phyloP scores from a whole-genome alignment of 2,329 filamentous ascomycete genomes.

The Polytolypa hystricis region DNA sequence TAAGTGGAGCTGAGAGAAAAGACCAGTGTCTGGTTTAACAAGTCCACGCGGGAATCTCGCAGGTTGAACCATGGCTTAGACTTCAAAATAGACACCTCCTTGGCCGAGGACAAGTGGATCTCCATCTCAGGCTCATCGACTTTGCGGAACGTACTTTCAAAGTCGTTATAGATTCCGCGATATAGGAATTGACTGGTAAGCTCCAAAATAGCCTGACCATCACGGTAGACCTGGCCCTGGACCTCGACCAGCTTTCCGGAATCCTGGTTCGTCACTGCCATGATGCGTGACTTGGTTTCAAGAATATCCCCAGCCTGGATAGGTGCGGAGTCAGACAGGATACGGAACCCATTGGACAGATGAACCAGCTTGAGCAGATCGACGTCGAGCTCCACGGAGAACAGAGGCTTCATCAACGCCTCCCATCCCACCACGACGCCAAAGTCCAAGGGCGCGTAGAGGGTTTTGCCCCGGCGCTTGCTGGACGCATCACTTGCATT shows the following conservation, averaged over 20 bases:
- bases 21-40: too few relatives aligned
- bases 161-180: too few relatives aligned
- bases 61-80: too few relatives aligned
- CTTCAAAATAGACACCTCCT: too few relatives aligned
- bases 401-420: constrained; percentile 7
- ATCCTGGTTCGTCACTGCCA: constrained; percentile 4
- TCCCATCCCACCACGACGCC: constrained; percentile 9
- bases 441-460: constrained; percentile 38
- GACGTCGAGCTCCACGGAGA: constrained; percentile 4
- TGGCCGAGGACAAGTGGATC: too few relatives aligned
- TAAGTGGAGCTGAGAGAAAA: too few relatives aligned
- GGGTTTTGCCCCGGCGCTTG: too few relatives aligned
- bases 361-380: constrained; percentile 9
- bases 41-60: too few relatives aligned
- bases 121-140: too few relatives aligned
- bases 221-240: constrained; percentile 3
- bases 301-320: constrained; percentile 4
- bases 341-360: constrained; percentile 7
- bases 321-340: background rate
- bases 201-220: constrained; percentile 48
- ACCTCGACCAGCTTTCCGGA: constrained; percentile 5
- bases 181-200: too few relatives aligned
- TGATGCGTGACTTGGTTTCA: background rate
- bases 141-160: too few relatives aligned
- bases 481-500: too few relatives aligned